Conservation (phyloP, 2,329 filamentous ascomycete species). For the Phialemonium atrogriseum region DNA sequence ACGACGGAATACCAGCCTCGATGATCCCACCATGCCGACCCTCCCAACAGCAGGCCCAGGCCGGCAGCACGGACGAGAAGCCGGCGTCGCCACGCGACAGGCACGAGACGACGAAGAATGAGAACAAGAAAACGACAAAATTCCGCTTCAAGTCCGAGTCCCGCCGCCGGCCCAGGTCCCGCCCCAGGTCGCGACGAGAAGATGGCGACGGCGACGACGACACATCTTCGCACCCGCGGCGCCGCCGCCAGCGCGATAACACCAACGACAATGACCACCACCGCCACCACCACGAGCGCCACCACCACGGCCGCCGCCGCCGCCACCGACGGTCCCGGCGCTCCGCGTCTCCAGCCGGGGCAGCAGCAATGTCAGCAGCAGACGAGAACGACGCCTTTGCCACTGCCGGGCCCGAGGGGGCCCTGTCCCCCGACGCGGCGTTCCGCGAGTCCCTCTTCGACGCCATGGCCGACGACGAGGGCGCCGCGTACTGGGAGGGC, state of each 20-base stretch:
- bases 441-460: conserved; percentile 95
- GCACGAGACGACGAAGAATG: neutral
- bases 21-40: neutral
- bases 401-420: no score
- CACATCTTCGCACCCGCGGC: no score
- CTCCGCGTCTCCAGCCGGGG: conserved; percentile 21
- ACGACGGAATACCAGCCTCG: neutral
- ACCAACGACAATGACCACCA: conserved; percentile 12
- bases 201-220: neutral
- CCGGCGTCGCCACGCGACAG: neutral
- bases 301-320: conserved; percentile 12
- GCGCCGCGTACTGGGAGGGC: conserved; percentile 86
- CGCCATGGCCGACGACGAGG: conserved; percentile 93
- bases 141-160: conserved; percentile 34
- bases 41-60: neutral
- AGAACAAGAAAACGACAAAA: conserved; percentile 18
- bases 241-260: conserved; percentile 14
- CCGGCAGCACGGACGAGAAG: neutral
- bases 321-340: conserved; percentile 25
- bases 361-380: conserved; percentile 1
- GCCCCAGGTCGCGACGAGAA: neutral
- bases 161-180: conserved; percentile 11
- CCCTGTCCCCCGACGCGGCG: conserved; percentile 58
- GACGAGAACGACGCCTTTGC: conserved; percentile 31
- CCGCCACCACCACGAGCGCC: conserved; percentile 8